Percentiles rank a stretch among this genome's conserved stretches.
phyloP scores from a whole-genome alignment of 176 grass and related monocot species.

The Musa schizocarpa region DNA sequence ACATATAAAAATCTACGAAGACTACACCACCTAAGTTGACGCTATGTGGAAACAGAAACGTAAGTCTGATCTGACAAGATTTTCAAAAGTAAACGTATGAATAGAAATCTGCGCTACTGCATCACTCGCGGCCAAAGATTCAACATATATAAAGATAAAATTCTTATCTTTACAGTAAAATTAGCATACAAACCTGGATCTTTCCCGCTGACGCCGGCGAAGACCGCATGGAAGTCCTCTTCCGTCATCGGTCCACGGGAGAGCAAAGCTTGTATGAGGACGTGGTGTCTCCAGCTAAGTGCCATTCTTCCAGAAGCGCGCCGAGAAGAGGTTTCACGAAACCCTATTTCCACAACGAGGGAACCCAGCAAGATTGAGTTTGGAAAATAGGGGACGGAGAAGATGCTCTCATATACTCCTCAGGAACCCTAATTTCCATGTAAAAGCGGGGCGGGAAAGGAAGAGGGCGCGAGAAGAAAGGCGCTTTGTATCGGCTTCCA shows the following conservation, averaged over 20 bases:
- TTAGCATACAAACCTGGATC: not conserved
- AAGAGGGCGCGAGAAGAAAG: not conserved
- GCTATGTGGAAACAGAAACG: too few species aligned
- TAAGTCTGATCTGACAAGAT: too few species aligned
- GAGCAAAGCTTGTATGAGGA: conserved; percentile 8
- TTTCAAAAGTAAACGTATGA: too few species aligned
- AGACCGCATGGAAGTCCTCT: not conserved
- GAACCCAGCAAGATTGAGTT: not conserved
- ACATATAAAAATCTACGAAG: not conserved
- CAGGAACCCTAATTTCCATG: too few species aligned
- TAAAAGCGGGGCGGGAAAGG: not conserved
- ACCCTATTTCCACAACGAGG: not conserved
- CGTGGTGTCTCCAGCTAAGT: conserved; percentile 3
- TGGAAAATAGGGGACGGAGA: not conserved
- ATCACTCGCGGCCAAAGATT: not conserved
- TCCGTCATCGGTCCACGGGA: conserved; percentile 8
- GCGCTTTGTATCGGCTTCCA: not conserved
- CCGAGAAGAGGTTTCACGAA: not conserved
- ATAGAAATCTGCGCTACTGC: not conserved
- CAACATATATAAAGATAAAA: not conserved
- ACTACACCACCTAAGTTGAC: too few species aligned
- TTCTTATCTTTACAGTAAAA: not conserved
- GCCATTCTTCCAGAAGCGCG: not conserved
- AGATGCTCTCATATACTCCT: not conserved
- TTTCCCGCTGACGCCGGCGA: conserved; percentile 3